Conservation (phyloP, 352 stramenopile species). For the Globisporangium canariense region DNA sequence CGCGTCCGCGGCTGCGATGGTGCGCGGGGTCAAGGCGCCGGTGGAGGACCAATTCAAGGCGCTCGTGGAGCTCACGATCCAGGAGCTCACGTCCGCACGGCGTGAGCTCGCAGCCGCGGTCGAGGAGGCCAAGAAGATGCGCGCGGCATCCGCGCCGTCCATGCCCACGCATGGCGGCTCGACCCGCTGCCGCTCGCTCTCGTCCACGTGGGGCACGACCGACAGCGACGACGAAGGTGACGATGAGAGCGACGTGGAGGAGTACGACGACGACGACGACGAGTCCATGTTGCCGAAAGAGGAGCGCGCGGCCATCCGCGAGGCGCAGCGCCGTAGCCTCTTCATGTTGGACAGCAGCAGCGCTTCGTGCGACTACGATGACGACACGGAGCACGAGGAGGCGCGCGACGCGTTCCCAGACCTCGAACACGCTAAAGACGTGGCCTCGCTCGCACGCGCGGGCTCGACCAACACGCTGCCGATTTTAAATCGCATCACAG, state of each 20-base stretch:
- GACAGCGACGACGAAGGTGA: constrained; percentile 39
- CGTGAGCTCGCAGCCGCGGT: constrained; percentile 9
- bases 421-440: constrained; percentile 8
- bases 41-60: constrained; percentile 16
- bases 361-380: constrained; percentile 24
- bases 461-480: constrained; percentile 14
- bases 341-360: constrained; percentile 8
- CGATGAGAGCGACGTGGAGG: constrained; percentile 21
- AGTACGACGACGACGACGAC: constrained; percentile 29
- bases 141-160: constrained; percentile 14
- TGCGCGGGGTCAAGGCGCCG: neutral
- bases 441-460: constrained; percentile 13
- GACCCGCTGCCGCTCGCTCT: constrained; percentile 49
- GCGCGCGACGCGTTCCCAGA: constrained; percentile 13
- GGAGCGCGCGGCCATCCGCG: neutral
- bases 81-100: constrained; percentile 10
- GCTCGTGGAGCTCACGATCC: constrained; percentile 14
- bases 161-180: constrained; percentile 14
- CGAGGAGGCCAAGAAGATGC: constrained; percentile 20
- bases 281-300: neutral
- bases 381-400: constrained; percentile 38
- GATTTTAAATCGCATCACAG: constrained; percentile 7
- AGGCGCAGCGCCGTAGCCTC: constrained; percentile 4
- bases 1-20: neutral
- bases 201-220: constrained; percentile 59